A percentile compares a stretch with the other conserved stretches of the same genome.
Evolutionary conservation across 2,329 filamentous ascomycete genomes (phyloP).

Genomic region (Teratosphaeria zuluensis): DNA sequence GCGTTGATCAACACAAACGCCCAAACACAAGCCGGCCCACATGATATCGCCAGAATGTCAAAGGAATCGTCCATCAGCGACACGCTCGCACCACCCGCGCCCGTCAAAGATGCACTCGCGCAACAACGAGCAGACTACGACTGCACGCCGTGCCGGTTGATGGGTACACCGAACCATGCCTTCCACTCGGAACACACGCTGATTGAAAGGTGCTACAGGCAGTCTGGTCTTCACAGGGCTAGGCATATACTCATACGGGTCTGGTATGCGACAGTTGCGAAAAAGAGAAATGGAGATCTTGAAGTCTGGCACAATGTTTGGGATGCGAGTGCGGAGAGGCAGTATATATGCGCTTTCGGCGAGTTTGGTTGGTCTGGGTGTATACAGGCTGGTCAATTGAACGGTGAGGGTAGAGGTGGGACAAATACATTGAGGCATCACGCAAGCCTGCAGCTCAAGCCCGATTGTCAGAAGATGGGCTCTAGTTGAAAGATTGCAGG

Average conservation of each 20-base stretch:
- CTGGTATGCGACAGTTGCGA: conserved; percentile 35
- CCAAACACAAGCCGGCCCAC: neutral
- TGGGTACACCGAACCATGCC: conserved; percentile 16
- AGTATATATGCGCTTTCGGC: conserved; percentile 32
- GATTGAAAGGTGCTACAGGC: conserved; percentile 21
- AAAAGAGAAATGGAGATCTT: conserved; percentile 32
- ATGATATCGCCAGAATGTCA: neutral
- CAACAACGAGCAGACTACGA: conserved; percentile 20
- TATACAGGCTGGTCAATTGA: conserved; percentile 31
- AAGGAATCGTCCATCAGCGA: neutral
- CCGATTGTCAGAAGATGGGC: neutral
- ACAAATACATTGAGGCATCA: neutral
- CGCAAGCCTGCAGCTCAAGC: neutral
- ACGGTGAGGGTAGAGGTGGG: neutral
- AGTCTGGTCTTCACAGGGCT: conserved; percentile 37
- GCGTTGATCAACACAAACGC: neutral
- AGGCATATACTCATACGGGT: conserved; percentile 37
- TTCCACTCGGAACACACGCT: neutral
- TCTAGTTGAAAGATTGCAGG: neutral
- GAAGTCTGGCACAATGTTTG: conserved; percentile 32
- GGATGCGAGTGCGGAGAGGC: conserved; percentile 30
- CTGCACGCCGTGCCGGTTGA: conserved; percentile 24
- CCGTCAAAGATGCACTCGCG: conserved; percentile 14
- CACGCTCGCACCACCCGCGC: conserved; percentile 9
- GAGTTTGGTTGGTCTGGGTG: conserved; percentile 34